Conservation (phyloP, 2,329 filamentous ascomycete species). For the Alternaria solani region DNA sequence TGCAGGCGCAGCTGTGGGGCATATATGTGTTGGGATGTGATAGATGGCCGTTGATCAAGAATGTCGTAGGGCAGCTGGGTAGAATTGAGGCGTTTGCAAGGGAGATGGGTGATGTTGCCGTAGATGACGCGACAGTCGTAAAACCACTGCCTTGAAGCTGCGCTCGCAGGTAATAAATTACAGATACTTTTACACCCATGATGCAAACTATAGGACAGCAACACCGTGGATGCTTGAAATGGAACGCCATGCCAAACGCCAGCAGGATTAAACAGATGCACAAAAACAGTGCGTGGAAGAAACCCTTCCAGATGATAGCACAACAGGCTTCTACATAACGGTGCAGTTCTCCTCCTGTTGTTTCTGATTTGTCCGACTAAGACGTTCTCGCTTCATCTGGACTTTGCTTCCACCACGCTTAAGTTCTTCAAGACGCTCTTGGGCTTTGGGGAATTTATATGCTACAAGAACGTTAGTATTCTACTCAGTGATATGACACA, state of each 20-base stretch:
- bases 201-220: neutral
- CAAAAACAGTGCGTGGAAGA: neutral
- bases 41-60: conserved; percentile 58
- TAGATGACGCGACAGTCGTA: neutral
- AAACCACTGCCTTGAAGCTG: neutral
- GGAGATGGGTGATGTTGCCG: conserved; percentile 6
- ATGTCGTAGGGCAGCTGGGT: conserved; percentile 58
- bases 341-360: conserved; percentile 89
- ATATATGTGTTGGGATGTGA: conserved; percentile 55
- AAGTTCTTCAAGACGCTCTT: conserved; percentile 90
- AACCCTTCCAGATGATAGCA: neutral
- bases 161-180: neutral
- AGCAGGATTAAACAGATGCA: neutral
- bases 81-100: conserved; percentile 57
- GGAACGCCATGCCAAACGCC: neutral
- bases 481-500: neutral
- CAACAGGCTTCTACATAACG: conserved; percentile 69
- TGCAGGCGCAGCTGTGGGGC: conserved; percentile 64
- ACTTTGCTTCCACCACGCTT: conserved; percentile 78
- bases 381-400: conserved; percentile 77
- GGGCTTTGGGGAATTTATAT: conserved; percentile 92
- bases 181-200: neutral
- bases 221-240: neutral
- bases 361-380: conserved; percentile 82
- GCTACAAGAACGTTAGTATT: conserved; percentile 61